These are phyloP conservation scores for Microsporum ferrugineum DNA, from an alignment of 2,329 filamentous ascomycete genomes.

Conservation along the genomic window DNA sequence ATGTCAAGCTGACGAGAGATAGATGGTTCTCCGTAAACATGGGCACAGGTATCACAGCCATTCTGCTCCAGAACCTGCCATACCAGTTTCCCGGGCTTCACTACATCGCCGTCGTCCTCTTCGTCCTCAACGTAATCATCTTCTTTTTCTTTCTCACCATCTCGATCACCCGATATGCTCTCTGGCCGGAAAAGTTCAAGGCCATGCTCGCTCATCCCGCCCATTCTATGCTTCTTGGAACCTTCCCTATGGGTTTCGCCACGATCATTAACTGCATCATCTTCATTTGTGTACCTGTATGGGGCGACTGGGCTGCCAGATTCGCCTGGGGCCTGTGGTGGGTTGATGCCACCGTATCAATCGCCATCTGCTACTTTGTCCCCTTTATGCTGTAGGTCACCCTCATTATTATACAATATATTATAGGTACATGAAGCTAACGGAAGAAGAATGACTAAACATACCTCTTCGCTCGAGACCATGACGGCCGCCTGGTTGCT, in stretches of 20 bases:
- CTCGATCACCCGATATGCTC: slow-evolving; percentile 46
- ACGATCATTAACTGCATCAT: slow-evolving; percentile 54
- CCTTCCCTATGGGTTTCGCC: slow-evolving; percentile 53
- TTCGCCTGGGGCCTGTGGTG: slow-evolving; percentile 42
- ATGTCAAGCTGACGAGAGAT: neutral
- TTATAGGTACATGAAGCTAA: neutral
- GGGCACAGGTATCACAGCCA: slow-evolving; percentile 57
- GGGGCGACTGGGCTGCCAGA: slow-evolving; percentile 43
- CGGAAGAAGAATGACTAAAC: slow-evolving; percentile 9
- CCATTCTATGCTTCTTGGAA: slow-evolving; percentile 54
- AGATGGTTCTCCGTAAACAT: slow-evolving; percentile 50
- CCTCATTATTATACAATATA: neutral
- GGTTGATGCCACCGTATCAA: slow-evolving; percentile 36
- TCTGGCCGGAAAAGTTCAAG: slow-evolving; percentile 53
- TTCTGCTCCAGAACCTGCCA: slow-evolving; percentile 51
- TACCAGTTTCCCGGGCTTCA: slow-evolving; percentile 49
- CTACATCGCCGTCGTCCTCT: slow-evolving; percentile 50
- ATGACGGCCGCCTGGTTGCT: slow-evolving; percentile 57
- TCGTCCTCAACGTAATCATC: slow-evolving; percentile 47
- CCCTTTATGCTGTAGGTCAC: slow-evolving; percentile 46
- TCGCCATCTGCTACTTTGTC: slow-evolving; percentile 33
- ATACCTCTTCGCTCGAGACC: slow-evolving; percentile 33
- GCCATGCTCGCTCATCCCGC: slow-evolving; percentile 54
- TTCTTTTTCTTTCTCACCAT: slow-evolving; percentile 47
- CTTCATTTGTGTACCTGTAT: slow-evolving; percentile 44